Evolutionary conservation across 108 stramenopile genomes (phyloP).

Genomic region (Schizochytrium sp.): DNA sequence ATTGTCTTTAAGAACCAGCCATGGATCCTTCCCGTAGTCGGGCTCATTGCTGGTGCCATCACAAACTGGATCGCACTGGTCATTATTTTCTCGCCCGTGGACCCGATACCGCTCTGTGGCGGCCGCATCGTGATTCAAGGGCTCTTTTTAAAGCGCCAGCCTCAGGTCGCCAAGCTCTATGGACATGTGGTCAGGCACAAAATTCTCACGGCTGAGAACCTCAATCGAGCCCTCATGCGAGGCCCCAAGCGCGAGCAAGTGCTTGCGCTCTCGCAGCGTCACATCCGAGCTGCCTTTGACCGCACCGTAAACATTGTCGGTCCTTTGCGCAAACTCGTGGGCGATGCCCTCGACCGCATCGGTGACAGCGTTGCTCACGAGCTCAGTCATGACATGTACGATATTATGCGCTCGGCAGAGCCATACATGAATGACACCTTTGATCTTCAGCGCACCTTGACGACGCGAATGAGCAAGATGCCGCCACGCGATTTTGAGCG

Average conservation of each 20-base stretch:
- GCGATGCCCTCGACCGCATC: background rate
- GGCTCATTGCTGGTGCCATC: constrained; percentile 48
- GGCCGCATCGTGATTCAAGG: constrained; percentile 57
- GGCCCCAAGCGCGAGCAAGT: background rate
- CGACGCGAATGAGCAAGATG: constrained; percentile 57
- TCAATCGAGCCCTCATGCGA: background rate
- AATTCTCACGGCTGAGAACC: background rate
- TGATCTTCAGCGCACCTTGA: constrained; percentile 72
- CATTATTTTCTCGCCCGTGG: constrained; percentile 75
- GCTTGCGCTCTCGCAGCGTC: background rate
- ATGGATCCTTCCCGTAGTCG: constrained; percentile 72
- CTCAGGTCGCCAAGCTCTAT: constrained; percentile 54
- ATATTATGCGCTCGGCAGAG: constrained; percentile 33
- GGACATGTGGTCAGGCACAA: background rate
- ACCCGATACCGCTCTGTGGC: constrained; percentile 47
- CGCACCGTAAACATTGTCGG: background rate
- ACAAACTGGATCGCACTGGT: constrained; percentile 90
- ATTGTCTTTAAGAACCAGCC: constrained; percentile 54
- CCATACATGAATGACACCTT: constrained; percentile 76
- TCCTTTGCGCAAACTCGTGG: background rate
- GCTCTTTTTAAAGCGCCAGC: constrained; percentile 71
- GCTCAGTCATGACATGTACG: background rate
- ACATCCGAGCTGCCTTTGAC: background rate
- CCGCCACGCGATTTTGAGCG: constrained; percentile 75
- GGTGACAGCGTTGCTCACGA: background rate